These are phyloP conservation scores for Fraxinus dipetala DNA, from an alignment of 305 asterid genomes.

Conservation along the genomic window DNA sequence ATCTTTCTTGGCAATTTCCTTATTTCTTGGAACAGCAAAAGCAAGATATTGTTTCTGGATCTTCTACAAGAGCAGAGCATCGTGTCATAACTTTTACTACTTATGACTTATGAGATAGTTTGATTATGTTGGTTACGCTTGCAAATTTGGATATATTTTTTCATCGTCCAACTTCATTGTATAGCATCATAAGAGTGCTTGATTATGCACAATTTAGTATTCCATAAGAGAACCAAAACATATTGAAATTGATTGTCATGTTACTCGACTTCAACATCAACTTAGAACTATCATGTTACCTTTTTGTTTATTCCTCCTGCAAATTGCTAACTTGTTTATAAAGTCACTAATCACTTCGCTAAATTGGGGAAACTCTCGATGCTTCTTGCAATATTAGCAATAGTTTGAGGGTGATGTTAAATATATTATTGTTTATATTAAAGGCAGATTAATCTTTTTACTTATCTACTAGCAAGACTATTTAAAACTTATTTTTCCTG, in stretches of 20 bases:
- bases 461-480: not conserved
- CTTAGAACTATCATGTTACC: not conserved
- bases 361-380: not conserved
- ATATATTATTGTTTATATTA: not conserved
- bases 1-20: not conserved
- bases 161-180: not conserved
- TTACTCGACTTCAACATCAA: not conserved
- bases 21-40: not conserved
- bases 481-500: not conserved
- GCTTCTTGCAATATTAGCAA: not conserved
- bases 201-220: not conserved
- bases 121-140: not conserved
- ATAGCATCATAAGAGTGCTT: not conserved
- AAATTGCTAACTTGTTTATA: not conserved
- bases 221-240: not conserved
- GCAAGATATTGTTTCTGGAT: not conserved
- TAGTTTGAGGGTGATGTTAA: not conserved
- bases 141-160: not conserved
- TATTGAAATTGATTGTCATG: not conserved
- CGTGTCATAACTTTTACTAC: not conserved
- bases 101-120: not conserved
- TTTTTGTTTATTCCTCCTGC: not conserved
- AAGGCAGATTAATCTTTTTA: not conserved
- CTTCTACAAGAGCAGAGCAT: not conserved
- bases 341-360: not conserved